phyloP scores from a whole-genome alignment of 73 alveolate genomes.

The Symbiodinium natans region DNA sequence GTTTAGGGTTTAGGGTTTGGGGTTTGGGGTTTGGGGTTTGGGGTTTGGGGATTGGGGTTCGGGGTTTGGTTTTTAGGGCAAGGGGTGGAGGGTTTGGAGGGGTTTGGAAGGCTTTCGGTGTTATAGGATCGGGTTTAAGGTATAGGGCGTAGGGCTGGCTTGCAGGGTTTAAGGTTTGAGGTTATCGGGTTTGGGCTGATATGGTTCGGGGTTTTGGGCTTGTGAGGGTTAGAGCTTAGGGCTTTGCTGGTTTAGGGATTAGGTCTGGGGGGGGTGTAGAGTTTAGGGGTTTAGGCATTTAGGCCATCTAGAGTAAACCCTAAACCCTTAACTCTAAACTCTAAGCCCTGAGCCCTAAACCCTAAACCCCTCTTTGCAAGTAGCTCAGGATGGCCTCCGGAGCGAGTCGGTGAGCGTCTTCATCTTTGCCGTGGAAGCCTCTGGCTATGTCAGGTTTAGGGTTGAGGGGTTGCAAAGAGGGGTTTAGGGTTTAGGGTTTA shows the following conservation, averaged over 20 bases:
- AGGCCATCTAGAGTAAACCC: no score
- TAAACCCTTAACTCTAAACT: no score
- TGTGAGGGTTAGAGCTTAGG: not conserved
- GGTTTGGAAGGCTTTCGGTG: not conserved
- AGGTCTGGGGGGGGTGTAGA: not conserved
- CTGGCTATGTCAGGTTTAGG: not conserved
- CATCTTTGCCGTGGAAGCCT: constrained; percentile 60
- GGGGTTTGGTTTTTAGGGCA: no score
- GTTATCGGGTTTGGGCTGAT: no score
- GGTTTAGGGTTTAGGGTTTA: no score
- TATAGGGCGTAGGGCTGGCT: not conserved
- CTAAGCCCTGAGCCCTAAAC: no score
- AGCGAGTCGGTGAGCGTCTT: constrained; percentile 55
- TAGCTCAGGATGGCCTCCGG: constrained; percentile 19
- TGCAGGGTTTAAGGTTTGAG: no score
- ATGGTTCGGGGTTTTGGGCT: not conserved
- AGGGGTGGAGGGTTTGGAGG: not conserved
- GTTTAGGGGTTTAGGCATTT: no score
- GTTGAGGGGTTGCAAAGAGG: no score
- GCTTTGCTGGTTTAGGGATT: not conserved
- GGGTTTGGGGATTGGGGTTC: not conserved
- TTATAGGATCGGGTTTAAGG: not conserved
- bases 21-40: not conserved
- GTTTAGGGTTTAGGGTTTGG: not conserved
- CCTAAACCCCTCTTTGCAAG: no score